Evolutionary conservation across 257 asterid species (phyloP).

Genomic region (Solanum chaucha): DNA sequence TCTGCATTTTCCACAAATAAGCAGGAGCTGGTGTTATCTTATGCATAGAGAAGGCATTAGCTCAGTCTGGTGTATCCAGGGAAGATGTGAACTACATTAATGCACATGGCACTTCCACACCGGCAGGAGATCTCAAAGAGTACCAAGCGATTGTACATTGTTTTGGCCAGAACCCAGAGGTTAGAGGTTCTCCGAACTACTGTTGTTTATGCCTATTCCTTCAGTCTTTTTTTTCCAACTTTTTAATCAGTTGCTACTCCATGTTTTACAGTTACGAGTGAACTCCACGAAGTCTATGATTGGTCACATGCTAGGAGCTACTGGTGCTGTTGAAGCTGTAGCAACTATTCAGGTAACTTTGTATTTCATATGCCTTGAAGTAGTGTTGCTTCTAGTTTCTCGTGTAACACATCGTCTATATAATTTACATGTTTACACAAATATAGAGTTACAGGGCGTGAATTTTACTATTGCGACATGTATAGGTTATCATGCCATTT

Average conservation of each 20-base stretch:
- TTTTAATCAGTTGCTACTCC: not conserved
- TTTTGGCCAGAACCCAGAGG: slow-evolving; percentile 32
- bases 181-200: not conserved
- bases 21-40: slow-evolving; percentile 23
- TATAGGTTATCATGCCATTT: not conserved
- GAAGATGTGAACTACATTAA: slow-evolving; percentile 39
- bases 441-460: not conserved
- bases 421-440: not conserved
- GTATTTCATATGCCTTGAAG: not conserved
- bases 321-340: slow-evolving; percentile 47
- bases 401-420: not conserved
- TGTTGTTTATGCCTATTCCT: not conserved
- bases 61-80: slow-evolving; percentile 21
- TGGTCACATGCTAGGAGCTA: slow-evolving; percentile 43
- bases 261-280: slow-evolving; percentile 19
- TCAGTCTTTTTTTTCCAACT: not conserved
- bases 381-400: not conserved
- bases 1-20: not conserved
- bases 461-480: not conserved
- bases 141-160: slow-evolving; percentile 24
- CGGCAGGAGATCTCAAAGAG: slow-evolving; percentile 27
- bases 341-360: slow-evolving; percentile 32
- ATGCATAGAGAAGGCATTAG: slow-evolving; percentile 35
- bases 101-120: slow-evolving; percentile 41
- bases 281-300: slow-evolving; percentile 42